Evolutionary conservation across 257 asterid species (phyloP).

Genomic region (Cordia subcordata): DNA sequence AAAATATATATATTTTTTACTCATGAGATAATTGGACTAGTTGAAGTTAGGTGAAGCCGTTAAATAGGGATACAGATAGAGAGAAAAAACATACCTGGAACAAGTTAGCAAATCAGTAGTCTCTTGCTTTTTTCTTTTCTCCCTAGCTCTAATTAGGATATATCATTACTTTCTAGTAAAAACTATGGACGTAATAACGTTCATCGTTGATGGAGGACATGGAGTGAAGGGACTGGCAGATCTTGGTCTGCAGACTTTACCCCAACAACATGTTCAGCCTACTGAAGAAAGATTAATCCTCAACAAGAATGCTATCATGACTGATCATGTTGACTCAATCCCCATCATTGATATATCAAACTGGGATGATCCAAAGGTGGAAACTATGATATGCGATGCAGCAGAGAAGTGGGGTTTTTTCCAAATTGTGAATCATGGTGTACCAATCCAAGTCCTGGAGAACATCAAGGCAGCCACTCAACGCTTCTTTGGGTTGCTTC

Average conservation of each 20-base stretch:
- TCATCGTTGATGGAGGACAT: conserved; percentile 21
- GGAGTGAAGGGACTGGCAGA: conserved; percentile 33
- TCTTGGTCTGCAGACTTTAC: conserved; percentile 16
- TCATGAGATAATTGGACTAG: too few species aligned
- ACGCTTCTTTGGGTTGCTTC: conserved; percentile 17
- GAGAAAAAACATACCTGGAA: too few species aligned
- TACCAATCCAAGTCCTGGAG: conserved; percentile 23
- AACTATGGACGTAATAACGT: conserved; percentile 12
- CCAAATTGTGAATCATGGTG: too few species aligned
- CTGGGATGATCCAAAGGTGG: conserved; percentile 13
- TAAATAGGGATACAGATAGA: too few species aligned
- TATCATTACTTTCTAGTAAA: too few species aligned
- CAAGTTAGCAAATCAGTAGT: too few species aligned
- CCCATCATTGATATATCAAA: conserved; percentile 30
- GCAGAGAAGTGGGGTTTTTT: conserved; percentile 35
- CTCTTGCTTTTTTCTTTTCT: too few species aligned
- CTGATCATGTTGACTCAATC: conserved; percentile 14
- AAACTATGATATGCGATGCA: conserved; percentile 10
- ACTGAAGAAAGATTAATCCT: conserved; percentile 10
- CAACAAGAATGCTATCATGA: neutral
- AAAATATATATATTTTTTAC: too few species aligned
- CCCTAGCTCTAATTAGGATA: too few species aligned
- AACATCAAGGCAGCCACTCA: conserved; percentile 20
- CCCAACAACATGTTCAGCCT: conserved; percentile 29
- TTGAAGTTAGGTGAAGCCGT: too few species aligned